Conservation (phyloP, 2,329 filamentous ascomycete species). For the Didymosphaeria variabile region DNA sequence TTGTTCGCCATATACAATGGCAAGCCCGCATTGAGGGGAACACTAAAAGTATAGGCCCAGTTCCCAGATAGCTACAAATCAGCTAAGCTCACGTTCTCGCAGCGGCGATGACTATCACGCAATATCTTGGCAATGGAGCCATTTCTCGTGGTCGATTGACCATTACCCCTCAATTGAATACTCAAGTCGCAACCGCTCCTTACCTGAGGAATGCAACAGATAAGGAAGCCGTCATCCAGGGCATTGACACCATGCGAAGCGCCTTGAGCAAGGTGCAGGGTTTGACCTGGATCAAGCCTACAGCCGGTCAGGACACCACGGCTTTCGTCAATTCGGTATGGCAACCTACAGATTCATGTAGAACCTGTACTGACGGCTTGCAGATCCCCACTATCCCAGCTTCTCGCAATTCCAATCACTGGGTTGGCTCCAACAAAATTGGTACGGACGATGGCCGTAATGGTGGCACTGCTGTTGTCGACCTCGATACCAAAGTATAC, state of each 20-base stretch:
- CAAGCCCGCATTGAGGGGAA: constrained; percentile 67
- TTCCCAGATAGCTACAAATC: constrained; percentile 6
- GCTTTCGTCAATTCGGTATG: constrained; percentile 60
- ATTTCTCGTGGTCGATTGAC: constrained; percentile 68
- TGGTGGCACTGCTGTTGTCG: constrained; percentile 54
- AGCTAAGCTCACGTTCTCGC: constrained; percentile 16
- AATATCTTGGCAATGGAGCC: constrained; percentile 69
- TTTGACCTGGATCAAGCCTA: constrained; percentile 64
- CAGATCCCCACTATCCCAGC: constrained; percentile 36
- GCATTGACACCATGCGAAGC: constrained; percentile 66
- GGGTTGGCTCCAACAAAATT: constrained; percentile 63
- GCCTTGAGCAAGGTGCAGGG: constrained; percentile 61
- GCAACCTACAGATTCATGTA: not conserved
- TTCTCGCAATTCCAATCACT: constrained; percentile 51
- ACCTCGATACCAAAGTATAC: constrained; percentile 58
- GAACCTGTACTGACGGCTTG: not conserved
- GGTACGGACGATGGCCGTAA: constrained; percentile 46
- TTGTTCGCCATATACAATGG: constrained; percentile 70
- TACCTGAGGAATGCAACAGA: constrained; percentile 66
- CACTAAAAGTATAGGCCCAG: constrained; percentile 22
- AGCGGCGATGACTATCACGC: constrained; percentile 50
- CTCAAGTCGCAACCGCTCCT: constrained; percentile 65
- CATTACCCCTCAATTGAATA: constrained; percentile 64
- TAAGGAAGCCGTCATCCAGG: constrained; percentile 66
- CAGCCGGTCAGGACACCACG: constrained; percentile 57